phyloP scores from a whole-genome alignment of 208 protist genomes.

The Crithidia acanthocephali region DNA sequence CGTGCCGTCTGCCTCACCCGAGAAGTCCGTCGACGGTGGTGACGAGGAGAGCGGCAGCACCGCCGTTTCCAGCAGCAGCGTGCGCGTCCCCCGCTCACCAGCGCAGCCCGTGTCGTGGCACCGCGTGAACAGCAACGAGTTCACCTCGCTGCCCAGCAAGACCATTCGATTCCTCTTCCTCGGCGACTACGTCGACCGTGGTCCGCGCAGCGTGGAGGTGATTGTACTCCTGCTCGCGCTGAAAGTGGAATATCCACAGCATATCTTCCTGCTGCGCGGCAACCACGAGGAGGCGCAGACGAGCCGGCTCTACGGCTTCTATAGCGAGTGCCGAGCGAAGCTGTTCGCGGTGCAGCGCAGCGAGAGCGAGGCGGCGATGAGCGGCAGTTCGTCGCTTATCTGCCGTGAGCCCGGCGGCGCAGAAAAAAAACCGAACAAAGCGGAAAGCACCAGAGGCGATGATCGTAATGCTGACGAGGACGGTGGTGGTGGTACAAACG shows the following conservation, averaged over 20 bases:
- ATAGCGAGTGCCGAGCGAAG: constrained; percentile 77
- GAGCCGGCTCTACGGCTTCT: constrained; percentile 87
- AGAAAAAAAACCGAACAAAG: not conserved
- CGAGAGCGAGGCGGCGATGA: not conserved
- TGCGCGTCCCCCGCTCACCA: not conserved
- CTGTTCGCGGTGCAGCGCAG: constrained; percentile 30
- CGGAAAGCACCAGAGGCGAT: no score
- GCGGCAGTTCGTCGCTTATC: constrained; percentile 14
- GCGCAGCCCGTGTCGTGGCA: not conserved
- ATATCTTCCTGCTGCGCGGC: constrained; percentile 88
- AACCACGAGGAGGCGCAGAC: constrained; percentile 93
- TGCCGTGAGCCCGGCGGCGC: constrained; percentile 6
- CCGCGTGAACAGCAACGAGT: constrained; percentile 15
- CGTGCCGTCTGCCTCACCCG: not conserved
- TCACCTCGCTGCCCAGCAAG: constrained; percentile 10
- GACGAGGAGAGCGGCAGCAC: not conserved
- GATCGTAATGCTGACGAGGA: not conserved
- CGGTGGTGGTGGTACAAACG: not conserved
- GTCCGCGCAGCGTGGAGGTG: constrained; percentile 81
- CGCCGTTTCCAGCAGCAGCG: not conserved
- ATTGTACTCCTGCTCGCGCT: constrained; percentile 84
- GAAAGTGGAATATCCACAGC: constrained; percentile 86
- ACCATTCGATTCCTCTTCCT: constrained; percentile 95
- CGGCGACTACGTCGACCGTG: constrained; percentile 98
- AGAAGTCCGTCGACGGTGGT: not conserved